Evolutionary conservation across 352 stramenopile genomes (phyloP).

Genomic region (Aphanomyces astaci): DNA sequence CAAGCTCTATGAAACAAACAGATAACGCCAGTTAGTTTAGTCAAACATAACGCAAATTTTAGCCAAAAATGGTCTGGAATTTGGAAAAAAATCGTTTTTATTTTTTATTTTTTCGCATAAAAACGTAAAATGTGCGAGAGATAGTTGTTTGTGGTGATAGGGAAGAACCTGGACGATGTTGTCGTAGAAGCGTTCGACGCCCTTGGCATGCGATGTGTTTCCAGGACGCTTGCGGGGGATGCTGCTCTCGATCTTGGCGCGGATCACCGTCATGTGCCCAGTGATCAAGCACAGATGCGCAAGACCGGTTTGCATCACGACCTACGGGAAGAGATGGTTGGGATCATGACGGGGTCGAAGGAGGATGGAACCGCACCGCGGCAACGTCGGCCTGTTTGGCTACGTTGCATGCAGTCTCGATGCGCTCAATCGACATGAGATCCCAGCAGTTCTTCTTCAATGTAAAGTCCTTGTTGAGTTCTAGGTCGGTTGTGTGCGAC

Average conservation of each 20-base stretch:
- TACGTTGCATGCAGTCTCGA: constrained; percentile 93
- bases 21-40: too few relatives aligned
- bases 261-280: constrained; percentile 92
- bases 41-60: too few relatives aligned
- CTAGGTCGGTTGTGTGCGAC: constrained; percentile 96
- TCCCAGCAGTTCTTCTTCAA: constrained; percentile 97
- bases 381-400: constrained; percentile 92
- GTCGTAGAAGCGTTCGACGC: constrained; percentile 94
- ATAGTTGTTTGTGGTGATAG: too few relatives aligned
- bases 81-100: too few relatives aligned
- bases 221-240: constrained; percentile 96
- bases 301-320: constrained; percentile 95
- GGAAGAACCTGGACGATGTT: constrained; percentile 79
- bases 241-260: constrained; percentile 92
- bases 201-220: constrained; percentile 90
- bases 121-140: too few relatives aligned
- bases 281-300: constrained; percentile 98
- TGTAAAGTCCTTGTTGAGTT: constrained; percentile 95
- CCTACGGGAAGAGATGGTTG: constrained; percentile 4
- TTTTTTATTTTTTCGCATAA: too few relatives aligned
- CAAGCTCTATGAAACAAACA: constrained; percentile 56
- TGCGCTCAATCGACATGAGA: constrained; percentile 93
- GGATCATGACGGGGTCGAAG: neutral
- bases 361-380: constrained; percentile 30
- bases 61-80: too few relatives aligned